phyloP scores from a whole-genome alignment of 495 filamentous ascomycete genomes.

The Hypomontagnella submonticulosa region DNA sequence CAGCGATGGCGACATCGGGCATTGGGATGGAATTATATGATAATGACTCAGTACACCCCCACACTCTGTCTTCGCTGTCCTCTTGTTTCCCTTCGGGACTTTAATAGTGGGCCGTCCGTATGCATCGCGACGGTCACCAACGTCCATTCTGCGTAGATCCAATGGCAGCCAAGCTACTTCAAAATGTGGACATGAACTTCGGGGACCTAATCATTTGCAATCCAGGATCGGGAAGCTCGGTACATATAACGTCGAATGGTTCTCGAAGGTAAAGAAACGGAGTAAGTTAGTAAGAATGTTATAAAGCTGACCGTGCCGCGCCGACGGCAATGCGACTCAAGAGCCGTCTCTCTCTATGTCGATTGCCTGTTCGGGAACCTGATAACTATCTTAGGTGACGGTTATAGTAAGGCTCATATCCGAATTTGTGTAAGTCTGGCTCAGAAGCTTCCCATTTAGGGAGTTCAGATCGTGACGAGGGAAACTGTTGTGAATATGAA shows the following conservation, averaged over 20 bases:
- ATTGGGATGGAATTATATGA: background rate
- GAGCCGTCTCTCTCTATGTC: slow-evolving; percentile 1
- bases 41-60: slow-evolving; percentile 7
- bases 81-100: background rate
- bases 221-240: slow-evolving; percentile 21
- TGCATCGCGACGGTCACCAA: background rate
- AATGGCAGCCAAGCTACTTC: slow-evolving; percentile 8
- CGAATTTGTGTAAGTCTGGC: slow-evolving; percentile 7
- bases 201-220: slow-evolving; percentile 5
- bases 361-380: slow-evolving; percentile 20
- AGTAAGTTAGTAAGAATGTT: slow-evolving; percentile 8
- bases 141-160: slow-evolving; percentile 12
- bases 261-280: slow-evolving; percentile 1
- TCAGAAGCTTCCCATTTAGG: slow-evolving; percentile 19
- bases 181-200: slow-evolving; percentile 4
- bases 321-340: background rate
- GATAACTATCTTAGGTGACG: slow-evolving; percentile 10
- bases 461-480: slow-evolving; percentile 15
- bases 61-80: background rate
- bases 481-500: background rate
- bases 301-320: slow-evolving; percentile 1
- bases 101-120: slow-evolving; percentile 1
- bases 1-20: background rate
- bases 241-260: slow-evolving; percentile 9
- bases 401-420: slow-evolving; percentile 29